These are phyloP conservation scores for Tagetes erecta DNA, from an alignment of 129 eudicot species.

Conservation along the genomic window DNA sequence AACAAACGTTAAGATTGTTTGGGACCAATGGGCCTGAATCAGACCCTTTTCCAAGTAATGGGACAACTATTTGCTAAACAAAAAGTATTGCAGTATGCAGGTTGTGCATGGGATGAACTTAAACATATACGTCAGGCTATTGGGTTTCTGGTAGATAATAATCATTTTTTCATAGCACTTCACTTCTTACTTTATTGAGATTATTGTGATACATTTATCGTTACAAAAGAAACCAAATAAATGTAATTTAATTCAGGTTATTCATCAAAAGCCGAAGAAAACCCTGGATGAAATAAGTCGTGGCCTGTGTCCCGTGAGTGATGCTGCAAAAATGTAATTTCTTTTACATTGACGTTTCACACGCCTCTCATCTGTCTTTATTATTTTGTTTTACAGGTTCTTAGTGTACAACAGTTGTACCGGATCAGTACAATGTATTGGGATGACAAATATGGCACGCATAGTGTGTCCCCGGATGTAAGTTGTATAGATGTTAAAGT, in stretches of 20 bases:
- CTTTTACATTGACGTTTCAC: not conserved
- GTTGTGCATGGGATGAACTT: constrained; percentile 90
- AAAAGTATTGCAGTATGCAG: constrained; percentile 81
- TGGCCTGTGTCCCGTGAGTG: constrained; percentile 89
- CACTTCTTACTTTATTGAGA: not conserved
- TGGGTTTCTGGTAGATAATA: constrained; percentile 68
- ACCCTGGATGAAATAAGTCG: constrained; percentile 56
- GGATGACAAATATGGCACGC: constrained; percentile 51
- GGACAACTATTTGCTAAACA: constrained; percentile 22
- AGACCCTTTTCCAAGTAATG: not conserved
- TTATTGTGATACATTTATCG: not conserved
- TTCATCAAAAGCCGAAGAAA: constrained; percentile 87
- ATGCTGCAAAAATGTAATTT: not conserved
- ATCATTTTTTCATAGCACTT: not conserved
- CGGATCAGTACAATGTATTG: constrained; percentile 47
- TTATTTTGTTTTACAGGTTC: constrained; percentile 33
- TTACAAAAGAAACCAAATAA: not conserved
- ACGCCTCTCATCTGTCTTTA: not conserved
- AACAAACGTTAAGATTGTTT: not conserved
- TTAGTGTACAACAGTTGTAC: constrained; percentile 47
- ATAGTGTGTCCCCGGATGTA: constrained; percentile 46
- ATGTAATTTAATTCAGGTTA: constrained; percentile 49
- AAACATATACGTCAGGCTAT: constrained; percentile 98
- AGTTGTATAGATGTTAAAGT: constrained; percentile 21
- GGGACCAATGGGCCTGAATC: not conserved